Evolutionary conservation across 306 rosid genomes (phyloP).

Genomic region (Vigna radiata): DNA sequence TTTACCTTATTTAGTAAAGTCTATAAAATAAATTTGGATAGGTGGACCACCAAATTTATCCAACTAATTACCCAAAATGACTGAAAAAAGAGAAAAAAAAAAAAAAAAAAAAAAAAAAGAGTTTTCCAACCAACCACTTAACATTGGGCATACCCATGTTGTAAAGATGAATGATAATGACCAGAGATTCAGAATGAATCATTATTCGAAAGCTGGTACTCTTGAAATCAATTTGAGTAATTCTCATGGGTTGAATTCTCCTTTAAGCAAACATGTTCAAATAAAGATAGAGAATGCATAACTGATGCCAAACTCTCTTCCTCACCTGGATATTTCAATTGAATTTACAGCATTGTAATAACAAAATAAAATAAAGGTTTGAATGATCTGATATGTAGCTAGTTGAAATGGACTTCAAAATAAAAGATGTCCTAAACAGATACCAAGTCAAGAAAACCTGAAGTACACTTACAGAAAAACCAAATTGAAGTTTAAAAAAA

Average conservation of each 20-base stretch:
- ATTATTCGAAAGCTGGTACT: neutral
- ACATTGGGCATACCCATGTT: neutral
- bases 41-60: slow-evolving; percentile 13
- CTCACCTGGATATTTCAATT: neutral
- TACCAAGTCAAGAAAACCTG: slow-evolving; percentile 22
- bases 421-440: neutral
- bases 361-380: neutral
- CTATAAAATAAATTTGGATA: neutral
- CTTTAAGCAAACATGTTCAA: slow-evolving; percentile 11
- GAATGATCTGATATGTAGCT: slow-evolving; percentile 22
- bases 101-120: neutral
- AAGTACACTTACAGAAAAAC: neutral
- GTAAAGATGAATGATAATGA: too few relatives aligned
- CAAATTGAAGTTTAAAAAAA: slow-evolving; percentile 11
- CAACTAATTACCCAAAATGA: slow-evolving; percentile 12
- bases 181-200: neutral
- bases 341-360: neutral
- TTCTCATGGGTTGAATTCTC: slow-evolving; percentile 13
- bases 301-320: slow-evolving; percentile 7
- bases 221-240: slow-evolving; percentile 21
- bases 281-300: slow-evolving; percentile 22
- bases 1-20: neutral
- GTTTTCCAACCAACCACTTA: slow-evolving; percentile 5
- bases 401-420: slow-evolving; percentile 5
- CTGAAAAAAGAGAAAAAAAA: neutral